Percentiles rank a stretch among this genome's conserved stretches.
phyloP scores from a whole-genome alignment of 345 rosid genomes.

The Salix purpurea region DNA sequence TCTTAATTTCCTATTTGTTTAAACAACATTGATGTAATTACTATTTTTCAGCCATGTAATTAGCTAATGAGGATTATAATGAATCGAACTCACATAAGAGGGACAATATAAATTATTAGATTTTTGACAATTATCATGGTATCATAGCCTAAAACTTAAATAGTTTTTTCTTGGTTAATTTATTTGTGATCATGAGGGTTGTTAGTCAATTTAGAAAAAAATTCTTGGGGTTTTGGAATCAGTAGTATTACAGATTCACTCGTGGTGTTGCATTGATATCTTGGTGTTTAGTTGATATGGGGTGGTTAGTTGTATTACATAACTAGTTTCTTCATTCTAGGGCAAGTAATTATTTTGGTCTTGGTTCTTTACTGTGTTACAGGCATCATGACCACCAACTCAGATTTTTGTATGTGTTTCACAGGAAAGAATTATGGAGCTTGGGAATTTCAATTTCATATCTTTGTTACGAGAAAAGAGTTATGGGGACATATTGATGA shows the following conservation, averaged over 20 bases:
- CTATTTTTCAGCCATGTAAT: neutral
- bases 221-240: neutral
- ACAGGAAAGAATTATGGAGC: slow-evolving; percentile 5
- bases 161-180: too few species aligned
- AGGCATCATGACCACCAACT: too few species aligned
- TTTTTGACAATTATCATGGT: neutral
- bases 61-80: neutral
- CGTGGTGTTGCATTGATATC: too few species aligned
- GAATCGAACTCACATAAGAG: neutral
- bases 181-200: too few species aligned
- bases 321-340: neutral
- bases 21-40: neutral
- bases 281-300: neutral
- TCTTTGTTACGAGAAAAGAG: neutral
- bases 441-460: slow-evolving; percentile 13
- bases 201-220: too few species aligned
- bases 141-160: neutral
- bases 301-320: neutral
- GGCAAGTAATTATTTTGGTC: neutral
- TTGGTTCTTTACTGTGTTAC: neutral
- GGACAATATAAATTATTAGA: neutral
- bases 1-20: too few species aligned
- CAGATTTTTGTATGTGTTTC: neutral
- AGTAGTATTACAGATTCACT: neutral
- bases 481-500: slow-evolving; percentile 1